phyloP scores from a whole-genome alignment of 1,284 basidiomycete species.

The Ganoderma lingzhi region DNA sequence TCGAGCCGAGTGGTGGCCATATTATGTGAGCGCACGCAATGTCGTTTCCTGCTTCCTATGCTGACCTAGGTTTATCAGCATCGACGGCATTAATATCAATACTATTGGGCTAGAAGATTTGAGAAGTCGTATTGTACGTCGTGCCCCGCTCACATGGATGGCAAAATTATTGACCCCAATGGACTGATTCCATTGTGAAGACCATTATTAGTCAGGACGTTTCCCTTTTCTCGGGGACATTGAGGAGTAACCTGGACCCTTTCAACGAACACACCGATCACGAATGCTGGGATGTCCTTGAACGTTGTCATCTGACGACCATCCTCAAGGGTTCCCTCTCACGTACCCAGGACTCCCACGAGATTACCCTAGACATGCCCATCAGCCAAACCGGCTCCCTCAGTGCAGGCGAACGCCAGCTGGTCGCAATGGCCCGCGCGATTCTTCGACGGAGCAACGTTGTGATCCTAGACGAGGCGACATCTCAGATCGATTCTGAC shows the following conservation, averaged over 20 bases:
- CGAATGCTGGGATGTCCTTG: constrained; percentile 72
- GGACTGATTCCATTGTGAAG: constrained; percentile 41
- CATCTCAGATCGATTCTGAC: constrained; percentile 79
- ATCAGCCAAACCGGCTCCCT: constrained; percentile 76
- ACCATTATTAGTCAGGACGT: constrained; percentile 88
- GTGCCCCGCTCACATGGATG: not conserved
- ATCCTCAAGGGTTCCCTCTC: constrained; percentile 44
- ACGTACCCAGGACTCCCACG: constrained; percentile 18
- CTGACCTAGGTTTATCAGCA: constrained; percentile 44
- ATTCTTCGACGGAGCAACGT: constrained; percentile 80
- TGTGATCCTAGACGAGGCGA: constrained; percentile 89
- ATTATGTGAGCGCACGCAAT: constrained; percentile 60
- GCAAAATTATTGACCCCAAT: not conserved
- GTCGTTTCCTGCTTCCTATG: not conserved
- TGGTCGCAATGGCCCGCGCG: constrained; percentile 79
- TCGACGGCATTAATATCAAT: constrained; percentile 87
- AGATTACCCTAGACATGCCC: constrained; percentile 61
- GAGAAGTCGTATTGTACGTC: constrained; percentile 63
- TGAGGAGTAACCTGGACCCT: constrained; percentile 83
- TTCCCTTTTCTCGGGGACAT: constrained; percentile 85
- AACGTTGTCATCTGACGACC: constrained; percentile 65
- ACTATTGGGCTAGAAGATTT: constrained; percentile 87
- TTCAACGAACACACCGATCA: constrained; percentile 67
- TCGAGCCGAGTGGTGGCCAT: constrained; percentile 76
- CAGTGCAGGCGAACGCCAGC: constrained; percentile 84